Base-by-base conservation (phyloP, 768 basidiomycete species). In the Termitomyces sp. region DNA sequence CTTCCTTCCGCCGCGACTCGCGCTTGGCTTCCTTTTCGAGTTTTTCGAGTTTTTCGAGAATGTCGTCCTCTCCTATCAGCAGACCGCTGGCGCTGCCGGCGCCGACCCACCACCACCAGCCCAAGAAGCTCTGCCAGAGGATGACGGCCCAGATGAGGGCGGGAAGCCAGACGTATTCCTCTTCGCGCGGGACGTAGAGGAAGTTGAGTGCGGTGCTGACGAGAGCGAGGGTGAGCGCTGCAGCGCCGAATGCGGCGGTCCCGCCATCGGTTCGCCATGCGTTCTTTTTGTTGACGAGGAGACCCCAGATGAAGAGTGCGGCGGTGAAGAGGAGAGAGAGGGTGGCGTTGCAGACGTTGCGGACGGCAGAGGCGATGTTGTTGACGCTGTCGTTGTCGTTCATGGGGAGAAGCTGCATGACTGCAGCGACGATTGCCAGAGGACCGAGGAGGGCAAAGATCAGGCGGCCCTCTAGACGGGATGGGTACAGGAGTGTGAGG, bases 71-170 rank as follows among this genome's bases (percentile, higher is more conserved):
- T n/a, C 69, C 68, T 33, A 66, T 82, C 36, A 77, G 10, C 14
- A 56, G 63, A 6, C 74, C 74, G 32, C 87, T 80, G 9, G 88
- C 91, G 79, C 89, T 92, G 5, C 93, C 90, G 2, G 89, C 85
- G n/a, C 95, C 95, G 14, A 94, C 93, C 94, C 94, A 98, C 95
- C 95, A 98, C 95, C 95, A 98, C 93, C 93, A 98, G 0, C 92
- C 94, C 23, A 97, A 73, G 73, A 95, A 96, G 72, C 86, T 93
- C 78, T 99, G 97, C 97, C 97, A 99, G 20, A 98, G 82, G 12
- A 98, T 85, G 53, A 97, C 86, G 8, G 90, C 87, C 86, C 93
- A 95, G 72, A 93, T 85, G 55, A 98, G 78, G 26, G 87, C 84
- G 0, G 93, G 91, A 58, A 98, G 80, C 97, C 97, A 98, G n/a